phyloP scores from a whole-genome alignment of 257 asterid genomes.

The Solanum sitiens region DNA sequence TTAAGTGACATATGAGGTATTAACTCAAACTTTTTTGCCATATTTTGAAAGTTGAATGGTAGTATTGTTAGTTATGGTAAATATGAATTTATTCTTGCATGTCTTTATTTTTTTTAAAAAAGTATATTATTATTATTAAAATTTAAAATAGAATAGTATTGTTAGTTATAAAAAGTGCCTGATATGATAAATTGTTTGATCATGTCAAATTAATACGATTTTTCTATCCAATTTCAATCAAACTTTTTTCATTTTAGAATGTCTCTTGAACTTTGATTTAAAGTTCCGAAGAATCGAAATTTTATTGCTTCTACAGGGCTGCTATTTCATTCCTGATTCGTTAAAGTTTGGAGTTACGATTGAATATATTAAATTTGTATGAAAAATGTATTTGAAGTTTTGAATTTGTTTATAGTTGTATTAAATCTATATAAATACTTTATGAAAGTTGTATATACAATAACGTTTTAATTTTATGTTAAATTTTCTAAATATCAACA shows the following conservation, averaged over 20 bases:
- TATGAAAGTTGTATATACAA: background rate
- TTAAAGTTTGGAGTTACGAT: background rate
- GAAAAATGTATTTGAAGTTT: background rate
- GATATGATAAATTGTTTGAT: too few species aligned
- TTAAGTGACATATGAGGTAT: too few species aligned
- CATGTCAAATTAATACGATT: too few species aligned
- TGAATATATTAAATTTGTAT: too few species aligned
- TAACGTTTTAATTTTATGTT: background rate
- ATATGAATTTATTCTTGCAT: background rate
- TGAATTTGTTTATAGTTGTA: background rate
- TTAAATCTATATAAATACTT: background rate
- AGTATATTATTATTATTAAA: too few species aligned
- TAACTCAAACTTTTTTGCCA: background rate
- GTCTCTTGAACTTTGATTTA: too few species aligned
- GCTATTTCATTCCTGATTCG: background rate
- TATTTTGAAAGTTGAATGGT: background rate
- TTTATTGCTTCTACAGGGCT: too few species aligned
- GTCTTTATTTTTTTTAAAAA: too few species aligned
- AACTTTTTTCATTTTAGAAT: too few species aligned
- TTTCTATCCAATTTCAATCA: too few species aligned
- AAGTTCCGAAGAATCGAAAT: too few species aligned
- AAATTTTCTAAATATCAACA: background rate
- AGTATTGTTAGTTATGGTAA: background rate
- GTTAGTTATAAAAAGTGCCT: background rate
- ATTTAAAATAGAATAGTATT: background rate